Conservation (phyloP, 169 alveolate species). For the Cryptosporidium ubiquitum region DNA sequence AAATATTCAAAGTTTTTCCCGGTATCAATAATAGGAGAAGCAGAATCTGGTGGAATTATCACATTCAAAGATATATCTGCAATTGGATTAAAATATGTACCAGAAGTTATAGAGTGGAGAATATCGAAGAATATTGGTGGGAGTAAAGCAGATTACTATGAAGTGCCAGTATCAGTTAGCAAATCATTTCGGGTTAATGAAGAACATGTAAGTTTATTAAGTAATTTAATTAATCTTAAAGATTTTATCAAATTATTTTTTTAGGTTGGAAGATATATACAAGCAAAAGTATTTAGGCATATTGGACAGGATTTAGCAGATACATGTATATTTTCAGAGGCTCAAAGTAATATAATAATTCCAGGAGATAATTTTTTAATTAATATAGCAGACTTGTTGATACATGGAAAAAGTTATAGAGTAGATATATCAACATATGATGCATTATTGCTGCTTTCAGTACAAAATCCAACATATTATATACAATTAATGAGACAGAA, state of each 20-base stretch:
- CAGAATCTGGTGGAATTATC: constrained; percentile 33
- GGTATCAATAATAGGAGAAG: constrained; percentile 38
- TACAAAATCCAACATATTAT: constrained; percentile 28
- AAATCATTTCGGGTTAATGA: constrained; percentile 23
- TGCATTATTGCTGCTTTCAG: constrained; percentile 10
- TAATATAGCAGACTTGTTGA: constrained; percentile 10
- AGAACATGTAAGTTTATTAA: constrained; percentile 64
- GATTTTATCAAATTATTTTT: neutral
- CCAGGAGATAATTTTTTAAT: constrained; percentile 48
- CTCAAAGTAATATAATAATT: constrained; percentile 40
- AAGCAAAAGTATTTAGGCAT: constrained; percentile 45
- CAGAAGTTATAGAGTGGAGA: constrained; percentile 72
- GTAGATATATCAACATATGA: constrained; percentile 65
- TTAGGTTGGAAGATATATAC: constrained; percentile 66
- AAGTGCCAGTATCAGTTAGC: constrained; percentile 43
- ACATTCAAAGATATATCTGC: constrained; percentile 64
- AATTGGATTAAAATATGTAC: constrained; percentile 27
- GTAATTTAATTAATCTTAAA: neutral
- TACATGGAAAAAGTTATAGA: constrained; percentile 40
- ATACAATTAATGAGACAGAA: neutral
- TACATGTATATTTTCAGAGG: constrained; percentile 28
- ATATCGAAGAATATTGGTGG: constrained; percentile 61
- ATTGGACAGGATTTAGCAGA: constrained; percentile 59
- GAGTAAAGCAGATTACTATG: neutral
- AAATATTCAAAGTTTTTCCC: constrained; percentile 59